Evolutionary conservation across 768 basidiomycete genomes (phyloP), one percentile per base, ranked within the genome.

Genomic region (Auricularia auricula-judae): DNA sequence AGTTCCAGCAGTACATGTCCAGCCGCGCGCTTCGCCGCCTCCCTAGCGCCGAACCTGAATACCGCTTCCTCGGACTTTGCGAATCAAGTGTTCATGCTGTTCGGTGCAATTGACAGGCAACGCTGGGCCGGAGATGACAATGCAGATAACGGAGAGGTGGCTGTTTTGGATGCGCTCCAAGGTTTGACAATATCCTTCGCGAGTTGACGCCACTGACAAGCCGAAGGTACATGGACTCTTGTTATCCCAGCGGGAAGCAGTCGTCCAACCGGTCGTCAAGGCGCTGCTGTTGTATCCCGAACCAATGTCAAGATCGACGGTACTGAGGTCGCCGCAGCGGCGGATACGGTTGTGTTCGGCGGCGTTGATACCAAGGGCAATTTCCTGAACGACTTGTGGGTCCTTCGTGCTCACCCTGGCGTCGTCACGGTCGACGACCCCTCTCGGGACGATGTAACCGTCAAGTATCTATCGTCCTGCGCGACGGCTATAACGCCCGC

Each of bases 331-430:
- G 89, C 89, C 7, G 67, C 68, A 5, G 82, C 81, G 21, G 78
- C 88, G 33, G 91, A 93, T 70, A 87, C 84, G 18, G 80, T 93
- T 56, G 83, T 92, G 10, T 93, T 90, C 67, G 91, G 91, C 39
- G 91, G 91, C 47, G 81, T 81, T 68, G 88, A 90, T 71, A 76
- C 78, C 54, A 72, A 76, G 64, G 90, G 90, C 14, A 82, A 77
- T 33, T 86, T 88, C 70, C 77, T 91, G 3, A 81, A 84, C 47
- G 91, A 93, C 64, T 70, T 93, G 11, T 93, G 91, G 91, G 72
- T 93, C 7, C 78, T 93, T 66, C 79, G 91, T 63, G 82, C 88
- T 3, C 92, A 91, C 73, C 79, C 80, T 66, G 86, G 79, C n/a
- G 73, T 79, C 36, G 70, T 89, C n/a, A 67, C 80, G n/a, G 80